Evolutionary conservation across 1,139 yeast genomes (phyloP).

Genomic region (Chernovozyma aurita): DNA sequence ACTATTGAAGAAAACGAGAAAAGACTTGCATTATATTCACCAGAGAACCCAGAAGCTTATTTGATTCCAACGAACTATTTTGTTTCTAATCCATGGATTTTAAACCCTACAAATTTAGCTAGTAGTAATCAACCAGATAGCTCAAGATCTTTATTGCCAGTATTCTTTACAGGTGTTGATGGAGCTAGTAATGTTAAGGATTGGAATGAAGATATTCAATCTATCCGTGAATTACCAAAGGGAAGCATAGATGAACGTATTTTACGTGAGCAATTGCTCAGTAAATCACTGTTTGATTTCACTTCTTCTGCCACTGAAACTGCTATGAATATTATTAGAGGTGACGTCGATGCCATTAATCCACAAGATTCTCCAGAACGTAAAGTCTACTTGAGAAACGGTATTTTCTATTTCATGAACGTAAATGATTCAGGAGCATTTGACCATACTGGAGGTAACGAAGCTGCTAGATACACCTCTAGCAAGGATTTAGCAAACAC

Average conservation of each 20-base stretch:
- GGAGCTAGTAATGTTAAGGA: constrained; percentile 61
- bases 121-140: constrained; percentile 44
- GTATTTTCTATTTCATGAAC: constrained; percentile 83
- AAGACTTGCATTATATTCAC: constrained; percentile 33
- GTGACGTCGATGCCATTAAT: constrained; percentile 75
- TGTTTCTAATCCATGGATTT: constrained; percentile 76
- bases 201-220: constrained; percentile 90
- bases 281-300: constrained; percentile 75
- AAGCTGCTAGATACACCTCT: constrained; percentile 79
- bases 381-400: constrained; percentile 70
- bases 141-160: constrained; percentile 59
- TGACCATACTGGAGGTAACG: constrained; percentile 68
- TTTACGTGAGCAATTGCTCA: constrained; percentile 69
- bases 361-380: constrained; percentile 61
- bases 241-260: constrained; percentile 60
- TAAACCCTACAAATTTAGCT: constrained; percentile 24
- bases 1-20: constrained; percentile 38
- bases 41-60: constrained; percentile 53
- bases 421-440: constrained; percentile 69
- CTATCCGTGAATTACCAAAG: constrained; percentile 67
- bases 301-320: constrained; percentile 73
- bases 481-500: constrained; percentile 77
- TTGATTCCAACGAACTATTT: constrained; percentile 57
- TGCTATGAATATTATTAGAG: constrained; percentile 71
- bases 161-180: constrained; percentile 52